Evolutionary conservation across 1,284 basidiomycete species (phyloP).

Genomic region (Ceratobasidium papillatum): DNA sequence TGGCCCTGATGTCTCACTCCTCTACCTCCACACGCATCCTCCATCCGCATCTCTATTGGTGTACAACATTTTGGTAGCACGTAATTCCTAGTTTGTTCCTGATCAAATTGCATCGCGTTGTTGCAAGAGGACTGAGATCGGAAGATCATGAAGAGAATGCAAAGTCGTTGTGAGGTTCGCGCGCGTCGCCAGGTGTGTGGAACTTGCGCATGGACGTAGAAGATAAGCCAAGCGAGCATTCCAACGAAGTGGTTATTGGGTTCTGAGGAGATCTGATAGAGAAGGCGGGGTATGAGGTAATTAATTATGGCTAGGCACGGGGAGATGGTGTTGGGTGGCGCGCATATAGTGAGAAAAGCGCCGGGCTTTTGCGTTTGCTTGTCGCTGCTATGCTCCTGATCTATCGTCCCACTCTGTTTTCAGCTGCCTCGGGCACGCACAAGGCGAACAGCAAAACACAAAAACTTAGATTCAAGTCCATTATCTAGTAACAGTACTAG

Average conservation of each 20-base stretch:
- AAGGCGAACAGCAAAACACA: neutral
- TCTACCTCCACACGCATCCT: conserved; percentile 10
- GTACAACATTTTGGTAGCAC: conserved; percentile 36
- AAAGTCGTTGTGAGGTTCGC: neutral
- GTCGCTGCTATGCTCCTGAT: too few relatives aligned
- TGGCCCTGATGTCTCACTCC: neutral
- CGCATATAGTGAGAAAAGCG: neutral
- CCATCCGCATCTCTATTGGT: conserved; percentile 5
- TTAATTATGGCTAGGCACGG: neutral
- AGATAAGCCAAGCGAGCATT: neutral
- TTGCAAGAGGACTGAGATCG: neutral
- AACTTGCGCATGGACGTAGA: neutral
- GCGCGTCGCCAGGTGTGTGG: neutral
- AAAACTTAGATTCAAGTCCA: neutral
- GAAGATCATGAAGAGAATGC: neutral
- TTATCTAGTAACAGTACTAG: neutral
- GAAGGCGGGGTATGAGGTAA: neutral
- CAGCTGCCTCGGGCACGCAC: neutral
- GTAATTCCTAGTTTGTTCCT: conserved; percentile 36
- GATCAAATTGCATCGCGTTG: conserved; percentile 17
- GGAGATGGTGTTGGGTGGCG: neutral
- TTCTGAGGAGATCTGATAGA: neutral
- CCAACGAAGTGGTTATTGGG: neutral
- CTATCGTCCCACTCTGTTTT: neutral
- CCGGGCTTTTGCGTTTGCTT: neutral